Evolutionary conservation across 1,284 basidiomycete species (phyloP).

Genomic region (Coriolopsis trogii): DNA sequence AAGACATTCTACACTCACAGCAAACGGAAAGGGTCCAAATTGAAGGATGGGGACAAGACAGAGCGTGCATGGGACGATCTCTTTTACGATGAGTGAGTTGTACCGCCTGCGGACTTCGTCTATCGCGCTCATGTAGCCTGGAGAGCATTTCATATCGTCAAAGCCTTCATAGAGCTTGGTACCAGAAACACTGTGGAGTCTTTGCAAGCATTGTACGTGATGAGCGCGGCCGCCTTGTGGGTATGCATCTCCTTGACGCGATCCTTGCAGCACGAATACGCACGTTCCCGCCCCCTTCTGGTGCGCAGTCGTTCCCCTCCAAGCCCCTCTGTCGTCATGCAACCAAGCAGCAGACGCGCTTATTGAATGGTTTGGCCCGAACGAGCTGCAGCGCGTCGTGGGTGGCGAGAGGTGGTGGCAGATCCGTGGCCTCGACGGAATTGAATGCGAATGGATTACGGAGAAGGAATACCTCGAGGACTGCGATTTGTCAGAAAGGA

Average conservation of each 20-base stretch:
- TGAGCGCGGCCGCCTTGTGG: too few species aligned
- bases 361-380: conserved; percentile 76
- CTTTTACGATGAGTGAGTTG: conserved; percentile 64
- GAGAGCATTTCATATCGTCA: conserved; percentile 69
- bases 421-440: conserved; percentile 64
- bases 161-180: conserved; percentile 64
- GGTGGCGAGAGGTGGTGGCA: conserved; percentile 90
- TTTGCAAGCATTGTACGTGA: conserved; percentile 54
- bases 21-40: conserved; percentile 46
- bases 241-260: neutral
- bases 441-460: conserved; percentile 84
- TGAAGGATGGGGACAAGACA: conserved; percentile 38
- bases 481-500: conserved; percentile 24
- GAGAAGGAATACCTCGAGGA: conserved; percentile 50
- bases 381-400: conserved; percentile 70
- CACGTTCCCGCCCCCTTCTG: conserved; percentile 79
- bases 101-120: too few species aligned
- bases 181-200: conserved; percentile 64
- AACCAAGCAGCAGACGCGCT: conserved; percentile 75
- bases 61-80: conserved; percentile 58
- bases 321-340: conserved; percentile 65
- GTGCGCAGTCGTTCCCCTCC: conserved; percentile 72
- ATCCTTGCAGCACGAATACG: conserved; percentile 64
- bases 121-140: neutral
- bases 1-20: conserved; percentile 68